Conservation (phyloP, 2,329 filamentous ascomycete genomes). For the Penicillium sp. region DNA sequence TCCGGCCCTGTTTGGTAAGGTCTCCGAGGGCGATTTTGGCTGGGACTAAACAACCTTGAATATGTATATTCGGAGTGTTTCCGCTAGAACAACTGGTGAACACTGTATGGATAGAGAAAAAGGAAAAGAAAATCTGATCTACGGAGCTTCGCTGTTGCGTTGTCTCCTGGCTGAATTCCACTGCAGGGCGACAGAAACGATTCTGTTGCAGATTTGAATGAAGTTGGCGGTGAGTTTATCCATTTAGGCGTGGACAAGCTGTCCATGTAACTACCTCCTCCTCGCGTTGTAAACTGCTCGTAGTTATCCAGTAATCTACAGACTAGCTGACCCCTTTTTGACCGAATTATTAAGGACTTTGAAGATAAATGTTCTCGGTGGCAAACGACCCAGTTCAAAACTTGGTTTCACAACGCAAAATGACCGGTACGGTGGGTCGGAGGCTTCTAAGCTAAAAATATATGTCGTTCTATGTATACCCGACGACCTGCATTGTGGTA, state of each 20-base stretch:
- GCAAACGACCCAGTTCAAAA: neutral
- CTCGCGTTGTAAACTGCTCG: constrained; percentile 3
- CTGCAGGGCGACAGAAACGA: neutral
- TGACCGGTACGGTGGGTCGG: neutral
- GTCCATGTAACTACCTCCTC: neutral
- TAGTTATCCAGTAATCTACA: no score
- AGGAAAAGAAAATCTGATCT: neutral
- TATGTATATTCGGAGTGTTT: no score
- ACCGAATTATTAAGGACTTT: neutral
- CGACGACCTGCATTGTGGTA: neutral
- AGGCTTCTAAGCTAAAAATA: neutral
- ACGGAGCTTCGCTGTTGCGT: neutral
- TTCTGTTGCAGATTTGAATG: neutral
- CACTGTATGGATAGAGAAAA: neutral
- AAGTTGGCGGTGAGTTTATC: constrained; percentile 11
- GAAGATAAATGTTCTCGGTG: neutral
- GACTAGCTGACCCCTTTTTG: no score
- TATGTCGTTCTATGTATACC: neutral
- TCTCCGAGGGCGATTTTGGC: neutral
- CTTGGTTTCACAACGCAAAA: neutral
- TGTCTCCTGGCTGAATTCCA: constrained; percentile 7
- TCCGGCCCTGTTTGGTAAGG: constrained; percentile 3
- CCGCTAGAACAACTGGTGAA: neutral
- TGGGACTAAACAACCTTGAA: neutral
- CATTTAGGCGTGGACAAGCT: neutral